phyloP scores from a whole-genome alignment of 495 filamentous ascomycete species.

The Aspergillus nidulans region DNA sequence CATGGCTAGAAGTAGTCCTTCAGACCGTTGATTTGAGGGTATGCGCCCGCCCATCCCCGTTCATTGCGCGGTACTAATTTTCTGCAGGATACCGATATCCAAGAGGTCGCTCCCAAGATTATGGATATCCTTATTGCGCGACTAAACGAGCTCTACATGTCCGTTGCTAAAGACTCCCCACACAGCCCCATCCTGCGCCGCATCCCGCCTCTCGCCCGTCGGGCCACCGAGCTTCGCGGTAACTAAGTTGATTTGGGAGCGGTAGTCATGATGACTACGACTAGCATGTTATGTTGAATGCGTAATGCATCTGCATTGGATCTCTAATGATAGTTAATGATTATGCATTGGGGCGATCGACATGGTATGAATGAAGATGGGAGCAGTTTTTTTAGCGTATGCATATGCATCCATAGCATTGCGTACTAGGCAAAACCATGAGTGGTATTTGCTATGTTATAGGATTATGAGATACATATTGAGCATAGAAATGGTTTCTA shows the following conservation, averaged over 20 bases:
- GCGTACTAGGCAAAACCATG: neutral
- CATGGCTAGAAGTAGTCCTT: slow-evolving; percentile 75
- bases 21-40: slow-evolving; percentile 46
- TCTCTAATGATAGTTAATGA: slow-evolving; percentile 8
- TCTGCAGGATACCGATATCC: slow-evolving; percentile 67
- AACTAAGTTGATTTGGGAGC: slow-evolving; percentile 3
- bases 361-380: neutral
- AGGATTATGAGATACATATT: neutral
- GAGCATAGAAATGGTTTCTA: neutral
- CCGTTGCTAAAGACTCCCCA: slow-evolving; percentile 56
- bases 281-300: neutral
- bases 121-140: slow-evolving; percentile 69
- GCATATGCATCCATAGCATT: neutral
- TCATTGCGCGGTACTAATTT: neutral
- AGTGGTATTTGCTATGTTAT: neutral
- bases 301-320: slow-evolving; percentile 7
- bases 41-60: slow-evolving; percentile 16
- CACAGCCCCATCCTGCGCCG: slow-evolving; percentile 59
- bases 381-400: neutral
- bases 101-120: slow-evolving; percentile 57
- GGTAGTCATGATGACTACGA: neutral
- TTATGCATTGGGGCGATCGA: slow-evolving; percentile 13
- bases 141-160: slow-evolving; percentile 66
- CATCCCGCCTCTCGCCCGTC: slow-evolving; percentile 53
- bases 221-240: slow-evolving; percentile 48